Evolutionary conservation across 2,329 filamentous ascomycete species (phyloP).

Genomic region (Phaeosphaeriaceae sp.): DNA sequence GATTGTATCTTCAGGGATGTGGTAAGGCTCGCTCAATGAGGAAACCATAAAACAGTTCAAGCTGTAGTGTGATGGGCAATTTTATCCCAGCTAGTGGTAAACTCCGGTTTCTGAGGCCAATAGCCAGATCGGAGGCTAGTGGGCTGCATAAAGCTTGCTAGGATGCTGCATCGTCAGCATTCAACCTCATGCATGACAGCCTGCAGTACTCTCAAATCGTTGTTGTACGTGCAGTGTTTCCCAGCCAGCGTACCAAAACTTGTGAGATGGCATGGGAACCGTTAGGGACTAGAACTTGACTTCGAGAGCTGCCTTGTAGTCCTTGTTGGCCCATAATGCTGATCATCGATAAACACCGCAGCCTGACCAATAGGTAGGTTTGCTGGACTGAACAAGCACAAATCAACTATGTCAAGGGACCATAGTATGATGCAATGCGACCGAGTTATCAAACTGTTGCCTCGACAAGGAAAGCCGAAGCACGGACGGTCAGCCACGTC

Average conservation of each 20-base stretch:
- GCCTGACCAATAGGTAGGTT: neutral
- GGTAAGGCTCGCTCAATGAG: conserved; percentile 19
- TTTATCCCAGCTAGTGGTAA: conserved; percentile 21
- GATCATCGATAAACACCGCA: neutral
- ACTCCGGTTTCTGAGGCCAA: conserved; percentile 13
- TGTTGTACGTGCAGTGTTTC: conserved; percentile 7
- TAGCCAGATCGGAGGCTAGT: conserved; percentile 8
- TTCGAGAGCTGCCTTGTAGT: neutral
- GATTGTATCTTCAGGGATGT: conserved; percentile 17
- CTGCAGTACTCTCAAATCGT: conserved; percentile 5
- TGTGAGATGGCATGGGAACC: neutral
- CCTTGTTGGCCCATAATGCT: neutral
- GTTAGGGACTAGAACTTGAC: neutral
- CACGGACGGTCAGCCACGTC: neutral
- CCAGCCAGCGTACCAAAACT: conserved; percentile 5
- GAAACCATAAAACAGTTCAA: conserved; percentile 18
- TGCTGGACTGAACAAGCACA: neutral
- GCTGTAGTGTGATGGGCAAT: conserved; percentile 15
- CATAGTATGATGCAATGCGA: conserved; percentile 21
- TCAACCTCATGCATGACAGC: conserved; percentile 13
- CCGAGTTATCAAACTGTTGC: neutral
- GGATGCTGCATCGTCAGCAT: conserved; percentile 24
- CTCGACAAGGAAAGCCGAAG: neutral
- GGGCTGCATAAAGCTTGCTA: conserved; percentile 23
- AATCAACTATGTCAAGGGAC: too few species aligned